Conservation (phyloP, 2,329 filamentous ascomycete genomes). For the Proliferodiscus dingleyae region DNA sequence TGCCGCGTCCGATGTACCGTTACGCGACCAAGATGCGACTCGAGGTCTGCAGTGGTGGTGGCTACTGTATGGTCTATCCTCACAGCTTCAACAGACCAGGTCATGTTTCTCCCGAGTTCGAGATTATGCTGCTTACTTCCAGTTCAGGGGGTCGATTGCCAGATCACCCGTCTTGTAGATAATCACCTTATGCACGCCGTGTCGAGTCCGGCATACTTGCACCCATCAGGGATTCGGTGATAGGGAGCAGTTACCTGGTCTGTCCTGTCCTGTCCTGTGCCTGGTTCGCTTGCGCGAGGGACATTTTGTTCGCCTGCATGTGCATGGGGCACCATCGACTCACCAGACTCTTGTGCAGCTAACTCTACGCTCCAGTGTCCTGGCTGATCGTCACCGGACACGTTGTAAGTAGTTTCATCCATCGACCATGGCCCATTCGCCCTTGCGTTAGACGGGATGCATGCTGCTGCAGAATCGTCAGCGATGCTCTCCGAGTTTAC, state of each 20-base stretch:
- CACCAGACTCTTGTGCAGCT: background rate
- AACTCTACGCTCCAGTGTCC: background rate
- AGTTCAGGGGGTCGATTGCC: background rate
- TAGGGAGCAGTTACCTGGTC: no score
- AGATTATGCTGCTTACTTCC: conserved; percentile 1
- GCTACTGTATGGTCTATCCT: no score
- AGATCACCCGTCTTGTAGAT: background rate
- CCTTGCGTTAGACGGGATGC: background rate
- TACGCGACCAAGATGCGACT: no score
- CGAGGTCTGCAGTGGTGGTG: no score
- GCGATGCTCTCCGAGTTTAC: background rate
- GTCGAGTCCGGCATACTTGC: background rate
- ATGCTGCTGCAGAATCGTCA: background rate
- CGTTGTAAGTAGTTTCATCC: background rate
- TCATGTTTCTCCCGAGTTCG: background rate
- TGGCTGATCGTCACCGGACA: background rate
- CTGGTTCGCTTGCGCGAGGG: no score
- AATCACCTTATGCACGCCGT: background rate
- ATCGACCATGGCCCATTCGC: background rate
- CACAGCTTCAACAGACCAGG: no score
- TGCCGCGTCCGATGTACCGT: no score
- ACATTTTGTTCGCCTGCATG: no score
- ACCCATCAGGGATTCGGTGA: background rate
- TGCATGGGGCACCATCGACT: no score
- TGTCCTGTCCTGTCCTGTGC: no score